phyloP scores from a whole-genome alignment of 805 yeast genomes.

The Saccharomycopsis sp. region DNA sequence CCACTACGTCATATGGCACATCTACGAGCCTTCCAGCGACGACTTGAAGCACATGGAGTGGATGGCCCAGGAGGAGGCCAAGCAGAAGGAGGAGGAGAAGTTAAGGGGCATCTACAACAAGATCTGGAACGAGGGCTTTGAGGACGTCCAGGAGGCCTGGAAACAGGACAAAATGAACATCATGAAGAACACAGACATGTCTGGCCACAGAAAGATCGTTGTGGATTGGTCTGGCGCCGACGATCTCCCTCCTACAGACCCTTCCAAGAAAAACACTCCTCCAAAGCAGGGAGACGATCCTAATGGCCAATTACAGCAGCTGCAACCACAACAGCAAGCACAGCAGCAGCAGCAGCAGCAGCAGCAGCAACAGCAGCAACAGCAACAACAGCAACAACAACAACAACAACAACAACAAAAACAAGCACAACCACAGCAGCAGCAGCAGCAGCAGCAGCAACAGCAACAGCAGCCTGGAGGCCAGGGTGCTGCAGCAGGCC shows the following conservation, averaged over 20 bases:
- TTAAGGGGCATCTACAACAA: slow-evolving; percentile 58
- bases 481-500: not conserved
- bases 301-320: not conserved
- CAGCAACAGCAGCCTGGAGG: not conserved
- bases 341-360: not conserved
- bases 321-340: not conserved
- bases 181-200: slow-evolving; percentile 69
- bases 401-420: not conserved
- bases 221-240: slow-evolving; percentile 54
- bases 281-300: not conserved
- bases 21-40: slow-evolving; percentile 91
- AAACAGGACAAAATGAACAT: slow-evolving; percentile 58
- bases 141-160: slow-evolving; percentile 72
- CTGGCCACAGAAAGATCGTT: slow-evolving; percentile 38
- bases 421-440: not conserved
- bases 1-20: slow-evolving; percentile 94
- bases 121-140: slow-evolving; percentile 74
- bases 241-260: slow-evolving; percentile 3
- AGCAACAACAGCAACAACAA: not conserved
- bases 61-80: slow-evolving; percentile 76
- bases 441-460: not conserved
- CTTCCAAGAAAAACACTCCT: not conserved
- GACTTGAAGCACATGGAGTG: slow-evolving; percentile 84
- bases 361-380: not conserved
- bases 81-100: slow-evolving; percentile 55